A percentile compares a stretch with the other conserved stretches of the same genome.
Evolutionary conservation across 352 stramenopile species (phyloP).

Genomic region (Pythium oligandrum): DNA sequence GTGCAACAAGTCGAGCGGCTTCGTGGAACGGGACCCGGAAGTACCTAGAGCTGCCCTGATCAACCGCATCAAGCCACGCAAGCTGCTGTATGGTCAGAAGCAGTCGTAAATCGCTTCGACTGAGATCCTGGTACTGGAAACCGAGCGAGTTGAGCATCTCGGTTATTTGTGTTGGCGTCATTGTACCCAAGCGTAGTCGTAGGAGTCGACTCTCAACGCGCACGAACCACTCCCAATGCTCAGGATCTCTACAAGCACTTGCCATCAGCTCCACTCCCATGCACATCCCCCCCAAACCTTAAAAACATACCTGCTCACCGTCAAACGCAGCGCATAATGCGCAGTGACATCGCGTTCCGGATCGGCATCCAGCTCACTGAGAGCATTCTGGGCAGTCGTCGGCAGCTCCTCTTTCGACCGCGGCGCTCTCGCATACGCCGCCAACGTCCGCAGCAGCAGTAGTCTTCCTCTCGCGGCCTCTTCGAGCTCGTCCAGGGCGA

Average conservation of each 20-base stretch:
- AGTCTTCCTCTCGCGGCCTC: conserved; percentile 71
- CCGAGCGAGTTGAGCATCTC: conserved; percentile 16
- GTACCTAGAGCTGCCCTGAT: background rate
- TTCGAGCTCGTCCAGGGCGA: conserved; percentile 95
- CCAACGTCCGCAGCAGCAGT: conserved; percentile 32
- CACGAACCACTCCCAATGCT: conserved; percentile 50
- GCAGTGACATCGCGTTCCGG: conserved; percentile 9
- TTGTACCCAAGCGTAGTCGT: conserved; percentile 1
- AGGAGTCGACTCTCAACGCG: conserved; percentile 25
- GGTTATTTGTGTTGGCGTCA: background rate
- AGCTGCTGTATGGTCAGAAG: background rate
- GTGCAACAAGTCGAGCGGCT: conserved; percentile 27
- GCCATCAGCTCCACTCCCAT: too few species aligned
- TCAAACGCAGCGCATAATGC: conserved; percentile 19
- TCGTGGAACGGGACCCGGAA: conserved; percentile 16
- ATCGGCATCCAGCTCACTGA: conserved; percentile 11
- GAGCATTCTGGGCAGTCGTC: conserved; percentile 1
- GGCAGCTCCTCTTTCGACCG: conserved; percentile 15
- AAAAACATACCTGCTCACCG: conserved; percentile 16
- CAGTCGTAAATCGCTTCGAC: background rate
- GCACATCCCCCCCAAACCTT: background rate
- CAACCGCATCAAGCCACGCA: conserved; percentile 6
- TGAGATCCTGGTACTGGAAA: background rate
- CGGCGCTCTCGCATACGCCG: background rate
- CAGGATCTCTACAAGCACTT: conserved; percentile 19